Evolutionary conservation across 805 yeast genomes (phyloP), one percentile per base, ranked within the genome.

Genomic region (Spathaspora passalidarum): DNA sequence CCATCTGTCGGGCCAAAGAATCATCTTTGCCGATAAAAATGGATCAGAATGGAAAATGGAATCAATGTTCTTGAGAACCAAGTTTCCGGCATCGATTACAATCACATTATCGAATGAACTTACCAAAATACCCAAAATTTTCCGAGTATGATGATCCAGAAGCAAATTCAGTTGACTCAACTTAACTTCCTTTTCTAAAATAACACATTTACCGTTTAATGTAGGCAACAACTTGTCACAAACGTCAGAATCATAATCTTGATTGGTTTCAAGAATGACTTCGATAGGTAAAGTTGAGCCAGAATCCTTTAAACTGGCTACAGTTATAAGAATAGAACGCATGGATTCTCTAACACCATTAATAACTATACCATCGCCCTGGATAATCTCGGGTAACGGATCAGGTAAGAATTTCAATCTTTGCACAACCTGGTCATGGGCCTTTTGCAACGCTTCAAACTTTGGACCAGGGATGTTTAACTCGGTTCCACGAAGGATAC

Each of bases 1-100:
- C 69, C 69, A 65, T 32, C 59, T 48, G 46, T 66, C 69, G 1
- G 72, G 73, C 71, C 72, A 68, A 37, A 68, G 44, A 11, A 68
- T 43, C 50, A 62, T 65, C 20, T 59, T 57, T 1, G 63, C 54
- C 13, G 56, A 40, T 20, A 58, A 40, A 46, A 53, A 68, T 6
- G 63, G 59, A 26, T 57, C 59, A 11, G 59, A 37, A 26, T 53
- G 44, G 9, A 68, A 42, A 16, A 66, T 50, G 2, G 44, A 41
- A 44, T 66, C 72, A 2, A 66, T 59, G 38, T 65, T 64, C 29
- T 55, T 56, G 26, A 67, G 50, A 1, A 71, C 63, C 51, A 66
- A 54, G 45, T 60, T 65, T 48, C 65, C 71, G 2, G 69, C 60
- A 48, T 68, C 73, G 23, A 68, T 48, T 6, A 60, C 51, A 21